A percentile compares a stretch with the other conserved stretches of the same genome.
These are phyloP conservation scores for Leishmania aethiopica DNA, from an alignment of 208 protist genomes.

Conservation along the genomic window DNA sequence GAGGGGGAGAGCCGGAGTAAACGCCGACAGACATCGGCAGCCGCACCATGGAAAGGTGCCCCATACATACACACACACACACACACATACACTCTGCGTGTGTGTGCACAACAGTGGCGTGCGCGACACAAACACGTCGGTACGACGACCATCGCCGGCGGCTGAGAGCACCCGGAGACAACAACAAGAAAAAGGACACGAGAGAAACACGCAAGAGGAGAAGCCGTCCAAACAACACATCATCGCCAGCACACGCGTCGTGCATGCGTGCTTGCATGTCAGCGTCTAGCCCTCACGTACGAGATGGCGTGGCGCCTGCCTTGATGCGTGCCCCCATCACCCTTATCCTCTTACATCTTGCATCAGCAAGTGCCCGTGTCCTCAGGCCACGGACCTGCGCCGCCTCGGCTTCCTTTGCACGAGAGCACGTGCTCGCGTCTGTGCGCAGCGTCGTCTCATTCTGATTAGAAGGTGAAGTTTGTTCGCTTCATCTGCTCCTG, in stretches of 20 bases:
- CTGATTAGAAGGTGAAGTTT: conserved; percentile 38
- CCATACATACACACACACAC: background rate
- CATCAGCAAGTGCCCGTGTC: background rate
- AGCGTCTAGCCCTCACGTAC: background rate
- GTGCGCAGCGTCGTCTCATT: background rate
- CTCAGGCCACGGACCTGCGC: background rate
- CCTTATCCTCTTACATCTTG: background rate
- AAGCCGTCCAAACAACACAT: background rate
- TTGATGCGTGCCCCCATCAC: background rate
- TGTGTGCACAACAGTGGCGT: background rate
- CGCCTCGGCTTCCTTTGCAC: background rate
- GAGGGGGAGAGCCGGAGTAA: background rate
- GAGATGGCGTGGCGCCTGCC: background rate
- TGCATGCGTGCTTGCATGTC: background rate
- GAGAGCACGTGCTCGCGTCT: background rate
- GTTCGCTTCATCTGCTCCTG: conserved; percentile 47
- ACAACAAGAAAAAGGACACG: background rate
- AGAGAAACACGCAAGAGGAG: background rate
- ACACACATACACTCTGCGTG: background rate
- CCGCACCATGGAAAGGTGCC: background rate
- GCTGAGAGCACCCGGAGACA: background rate
- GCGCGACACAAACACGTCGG: background rate
- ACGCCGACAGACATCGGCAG: background rate
- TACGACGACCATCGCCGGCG: background rate
- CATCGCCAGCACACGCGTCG: background rate